These are phyloP conservation scores for Cryptococcus maquisensis DNA, from an alignment of 1,284 basidiomycete species.

Conservation along the genomic window DNA sequence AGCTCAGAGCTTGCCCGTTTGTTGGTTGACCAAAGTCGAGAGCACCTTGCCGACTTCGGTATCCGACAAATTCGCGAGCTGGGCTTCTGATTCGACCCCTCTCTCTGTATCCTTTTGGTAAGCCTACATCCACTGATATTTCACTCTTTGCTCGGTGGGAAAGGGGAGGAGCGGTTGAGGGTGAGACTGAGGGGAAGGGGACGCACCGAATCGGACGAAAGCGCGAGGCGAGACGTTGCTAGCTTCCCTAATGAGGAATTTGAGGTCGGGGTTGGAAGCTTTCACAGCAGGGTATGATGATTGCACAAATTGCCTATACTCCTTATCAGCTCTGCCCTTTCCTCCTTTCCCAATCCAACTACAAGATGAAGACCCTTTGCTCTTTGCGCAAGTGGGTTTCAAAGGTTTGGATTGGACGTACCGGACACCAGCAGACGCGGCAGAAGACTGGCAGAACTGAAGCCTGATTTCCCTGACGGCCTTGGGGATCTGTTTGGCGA, in stretches of 20 bases:
- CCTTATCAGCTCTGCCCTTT: not conserved
- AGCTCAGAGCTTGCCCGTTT: slow-evolving; percentile 12
- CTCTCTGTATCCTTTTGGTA: slow-evolving; percentile 28
- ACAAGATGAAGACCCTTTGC: slow-evolving; percentile 1
- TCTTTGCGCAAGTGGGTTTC: not conserved
- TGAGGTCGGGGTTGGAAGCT: slow-evolving; percentile 82
- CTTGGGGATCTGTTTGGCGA: slow-evolving; percentile 74
- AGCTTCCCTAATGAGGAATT: slow-evolving; percentile 86
- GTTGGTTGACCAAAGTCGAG: slow-evolving; percentile 32
- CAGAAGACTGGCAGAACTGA: slow-evolving; percentile 74
- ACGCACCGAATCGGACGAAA: slow-evolving; percentile 87
- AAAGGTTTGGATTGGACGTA: slow-evolving; percentile 48
- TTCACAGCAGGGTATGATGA: slow-evolving; percentile 77
- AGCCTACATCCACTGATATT: not conserved
- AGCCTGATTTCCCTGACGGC: slow-evolving; percentile 80
- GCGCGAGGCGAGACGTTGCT: slow-evolving; percentile 77
- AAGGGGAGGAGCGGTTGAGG: not conserved
- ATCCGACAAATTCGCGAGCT: slow-evolving; percentile 41
- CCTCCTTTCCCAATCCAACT: not conserved
- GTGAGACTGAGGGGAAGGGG: not conserved
- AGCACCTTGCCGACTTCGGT: slow-evolving; percentile 41
- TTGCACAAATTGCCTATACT: slow-evolving; percentile 71
- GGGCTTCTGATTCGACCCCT: slow-evolving; percentile 42
- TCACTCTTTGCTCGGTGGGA: not conserved
- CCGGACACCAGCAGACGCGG: slow-evolving; percentile 78